Percentiles rank a stretch among this genome's conserved stretches.
These are phyloP conservation scores for Arthrocladium fulminans DNA, from an alignment of 2,329 filamentous ascomycete species.

Conservation along the genomic window DNA sequence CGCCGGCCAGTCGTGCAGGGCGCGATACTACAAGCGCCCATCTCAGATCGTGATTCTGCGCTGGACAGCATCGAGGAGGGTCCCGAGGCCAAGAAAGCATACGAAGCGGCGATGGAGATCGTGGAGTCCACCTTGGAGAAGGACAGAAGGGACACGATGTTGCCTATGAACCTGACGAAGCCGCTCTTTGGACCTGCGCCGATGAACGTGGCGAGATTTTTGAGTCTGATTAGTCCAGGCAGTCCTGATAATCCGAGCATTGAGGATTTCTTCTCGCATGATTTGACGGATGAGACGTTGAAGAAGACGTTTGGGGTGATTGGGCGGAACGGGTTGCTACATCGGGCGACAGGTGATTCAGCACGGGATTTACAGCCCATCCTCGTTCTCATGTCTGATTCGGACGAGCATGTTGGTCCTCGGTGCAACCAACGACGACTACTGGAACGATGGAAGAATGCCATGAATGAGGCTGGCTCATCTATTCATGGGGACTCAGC, in stretches of 20 bases:
- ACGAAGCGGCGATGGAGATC: conserved; percentile 14
- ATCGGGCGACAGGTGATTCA: neutral
- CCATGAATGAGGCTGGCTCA: conserved; percentile 6
- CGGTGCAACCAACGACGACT: conserved; percentile 14
- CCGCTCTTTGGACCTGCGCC: conserved; percentile 32
- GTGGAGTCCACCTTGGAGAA: conserved; percentile 10
- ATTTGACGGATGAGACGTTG: conserved; percentile 54
- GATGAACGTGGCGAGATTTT: conserved; percentile 49
- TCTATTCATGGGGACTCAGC: neutral
- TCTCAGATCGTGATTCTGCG: conserved; percentile 65
- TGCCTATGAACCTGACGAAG: conserved; percentile 21
- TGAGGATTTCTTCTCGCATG: conserved; percentile 83
- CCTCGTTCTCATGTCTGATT: conserved; percentile 17
- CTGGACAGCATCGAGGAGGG: conserved; percentile 33
- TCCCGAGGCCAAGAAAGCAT: conserved; percentile 7
- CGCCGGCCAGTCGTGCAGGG: conserved; percentile 55
- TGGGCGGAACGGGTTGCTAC: conserved; percentile 38
- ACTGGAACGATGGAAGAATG: conserved; percentile 15
- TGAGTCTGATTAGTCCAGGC: conserved; percentile 46
- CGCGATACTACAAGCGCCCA: conserved; percentile 69
- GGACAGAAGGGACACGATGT: conserved; percentile 11
- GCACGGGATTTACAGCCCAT: conserved; percentile 4
- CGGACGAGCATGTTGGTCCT: conserved; percentile 12
- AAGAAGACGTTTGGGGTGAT: conserved; percentile 57
- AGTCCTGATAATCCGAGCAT: conserved; percentile 53